phyloP scores from a whole-genome alignment of 306 rosid species.

The Cicer chorassanicum region DNA sequence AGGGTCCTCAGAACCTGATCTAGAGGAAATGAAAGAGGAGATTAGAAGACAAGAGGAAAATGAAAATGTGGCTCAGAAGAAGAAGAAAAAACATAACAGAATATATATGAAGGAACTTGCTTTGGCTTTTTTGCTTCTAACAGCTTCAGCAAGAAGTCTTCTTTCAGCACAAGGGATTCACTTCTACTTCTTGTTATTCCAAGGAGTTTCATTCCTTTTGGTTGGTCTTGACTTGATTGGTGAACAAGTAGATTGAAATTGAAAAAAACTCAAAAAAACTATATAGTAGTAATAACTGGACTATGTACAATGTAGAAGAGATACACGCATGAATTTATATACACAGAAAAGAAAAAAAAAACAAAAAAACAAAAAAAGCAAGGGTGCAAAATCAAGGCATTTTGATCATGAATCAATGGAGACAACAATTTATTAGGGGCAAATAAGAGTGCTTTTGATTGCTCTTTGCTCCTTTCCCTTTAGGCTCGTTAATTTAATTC shows the following conservation, averaged over 20 bases:
- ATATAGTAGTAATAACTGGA: slow-evolving; percentile 15
- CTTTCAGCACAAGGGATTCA: slow-evolving; percentile 98
- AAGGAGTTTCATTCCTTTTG: slow-evolving; percentile 85
- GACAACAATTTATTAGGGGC: slow-evolving; percentile 8
- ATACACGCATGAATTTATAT: slow-evolving; percentile 13
- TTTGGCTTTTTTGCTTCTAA: slow-evolving; percentile 82
- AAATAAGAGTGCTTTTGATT: slow-evolving; percentile 35
- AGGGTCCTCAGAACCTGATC: slow-evolving; percentile 75
- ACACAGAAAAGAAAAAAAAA: neutral
- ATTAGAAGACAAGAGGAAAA: slow-evolving; percentile 59
- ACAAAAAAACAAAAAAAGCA: neutral
- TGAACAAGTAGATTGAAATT: slow-evolving; percentile 72
- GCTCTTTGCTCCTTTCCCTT: slow-evolving; percentile 40
- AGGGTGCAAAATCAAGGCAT: slow-evolving; percentile 28
- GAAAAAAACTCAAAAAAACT: neutral
- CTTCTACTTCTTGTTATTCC: slow-evolving; percentile 94
- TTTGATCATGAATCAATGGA: slow-evolving; percentile 35
- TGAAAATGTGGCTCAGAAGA: slow-evolving; percentile 57
- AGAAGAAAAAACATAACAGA: slow-evolving; percentile 73
- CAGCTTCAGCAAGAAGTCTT: slow-evolving; percentile 92
- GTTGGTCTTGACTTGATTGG: slow-evolving; percentile 96
- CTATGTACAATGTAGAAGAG: slow-evolving; percentile 37
- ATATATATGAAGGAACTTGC: slow-evolving; percentile 88
- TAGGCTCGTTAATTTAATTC: slow-evolving; percentile 34
- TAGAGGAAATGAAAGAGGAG: slow-evolving; percentile 81